Evolutionary conservation across 495 filamentous ascomycete species (phyloP), one percentile per base, ranked within the genome.

Genomic region (Tuber aestivum): DNA sequence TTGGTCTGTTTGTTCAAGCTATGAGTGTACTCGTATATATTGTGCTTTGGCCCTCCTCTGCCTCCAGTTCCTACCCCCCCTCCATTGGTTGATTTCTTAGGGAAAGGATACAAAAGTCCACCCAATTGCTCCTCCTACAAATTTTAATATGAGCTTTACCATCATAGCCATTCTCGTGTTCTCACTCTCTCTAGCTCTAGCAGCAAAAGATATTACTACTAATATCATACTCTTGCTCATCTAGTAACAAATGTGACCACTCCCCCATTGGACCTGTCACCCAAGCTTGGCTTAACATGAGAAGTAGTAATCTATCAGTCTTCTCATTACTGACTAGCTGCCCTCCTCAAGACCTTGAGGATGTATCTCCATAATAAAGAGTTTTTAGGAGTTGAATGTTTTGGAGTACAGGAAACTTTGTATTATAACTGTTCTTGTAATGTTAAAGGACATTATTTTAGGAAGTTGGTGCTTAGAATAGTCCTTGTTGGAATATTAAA

Each of bases 221-320:
- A n/a, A n/a, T n/a, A n/a, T n/a, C n/a, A n/a, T 44, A 32, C 14
- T 27, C 50, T 38, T 10, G 2, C 50, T n/a, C 40, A 8, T 42
- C 12, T 41, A 72, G 70, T 44, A 44, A 45, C 23, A 70, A 70
- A 74, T 42, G 70, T 65, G 74, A 45, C 74, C 10, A 78, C 41
- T 42, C 69, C 77, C 41, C 40, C 44, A 2, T 75, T 84, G 70
- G 83, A 84, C 82, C 82, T 10, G 14, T 61, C 56, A 82, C 78
- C 38, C 81, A 82, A 74, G 78, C 73, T 5, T 77, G 78, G 40
- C 48, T 75, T 21, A 76, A 83, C 21, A 35, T 74, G 7, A 35
- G 56, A 2, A 70, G 73, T 2, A 32, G 18, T 3, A 40, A 41
- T 9, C 70, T 74, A 5, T 75, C 76, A 20, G 61, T 84, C 27